A percentile compares a stretch with the other conserved stretches of the same genome.
These are phyloP conservation scores for Silene latifolia DNA, from an alignment of 148 eudicot species.

Conservation along the genomic window DNA sequence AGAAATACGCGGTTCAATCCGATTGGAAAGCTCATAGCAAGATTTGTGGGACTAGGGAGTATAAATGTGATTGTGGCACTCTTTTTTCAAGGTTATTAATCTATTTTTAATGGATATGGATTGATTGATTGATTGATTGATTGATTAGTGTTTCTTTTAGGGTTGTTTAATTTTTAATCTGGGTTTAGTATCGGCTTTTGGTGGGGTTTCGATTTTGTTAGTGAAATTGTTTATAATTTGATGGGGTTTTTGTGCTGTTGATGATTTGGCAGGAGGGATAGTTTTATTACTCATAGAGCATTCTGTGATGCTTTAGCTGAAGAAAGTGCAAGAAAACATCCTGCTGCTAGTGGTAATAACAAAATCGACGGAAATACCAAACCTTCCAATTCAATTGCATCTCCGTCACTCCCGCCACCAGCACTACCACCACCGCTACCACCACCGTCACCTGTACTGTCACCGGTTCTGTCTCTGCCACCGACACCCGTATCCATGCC, in stretches of 20 bases:
- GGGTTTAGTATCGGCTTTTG: too few species aligned
- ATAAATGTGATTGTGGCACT: constrained; percentile 88
- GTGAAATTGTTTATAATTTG: constrained; percentile 4
- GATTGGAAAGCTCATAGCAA: constrained; percentile 87
- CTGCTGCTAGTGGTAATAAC: constrained; percentile 16
- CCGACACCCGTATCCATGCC: constrained; percentile 10
- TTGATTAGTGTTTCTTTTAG: neutral
- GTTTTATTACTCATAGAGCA: constrained; percentile 84
- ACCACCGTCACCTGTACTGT: constrained; percentile 7
- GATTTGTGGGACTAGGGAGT: constrained; percentile 80
- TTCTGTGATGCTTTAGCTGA: constrained; percentile 82
- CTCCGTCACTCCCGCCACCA: constrained; percentile 35
- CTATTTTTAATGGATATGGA: neutral
- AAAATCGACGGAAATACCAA: constrained; percentile 32
- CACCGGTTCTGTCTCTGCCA: neutral
- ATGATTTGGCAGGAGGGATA: constrained; percentile 55
- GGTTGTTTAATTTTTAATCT: too few species aligned
- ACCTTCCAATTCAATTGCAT: constrained; percentile 25
- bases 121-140: neutral
- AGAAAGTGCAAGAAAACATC: constrained; percentile 54
- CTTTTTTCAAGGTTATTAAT: constrained; percentile 55
- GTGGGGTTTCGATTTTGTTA: neutral
- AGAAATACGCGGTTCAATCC: constrained; percentile 88
- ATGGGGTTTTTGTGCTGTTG: constrained; percentile 1
- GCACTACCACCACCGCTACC: constrained; percentile 25